Base-by-base conservation (phyloP, 2,329 filamentous ascomycete species). In the Calonectria multiphialidica region DNA sequence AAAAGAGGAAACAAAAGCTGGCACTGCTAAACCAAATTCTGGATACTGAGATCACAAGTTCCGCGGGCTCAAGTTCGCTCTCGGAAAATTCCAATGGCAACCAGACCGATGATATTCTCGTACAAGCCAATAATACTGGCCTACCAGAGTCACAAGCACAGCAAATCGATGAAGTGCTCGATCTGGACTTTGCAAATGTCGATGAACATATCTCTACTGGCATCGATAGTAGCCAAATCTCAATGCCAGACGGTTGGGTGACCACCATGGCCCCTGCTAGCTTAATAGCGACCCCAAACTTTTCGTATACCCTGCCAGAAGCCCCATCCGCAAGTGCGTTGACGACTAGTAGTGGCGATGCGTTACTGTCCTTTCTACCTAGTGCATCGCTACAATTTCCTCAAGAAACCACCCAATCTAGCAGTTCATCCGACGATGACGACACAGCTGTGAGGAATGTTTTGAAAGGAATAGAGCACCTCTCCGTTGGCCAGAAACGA, bases 1-100 rank as follows among this genome's bases (percentile, higher is more conserved):
- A 86, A 74, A 86, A 86, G 74, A 81, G 84, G 49, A 86, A 84
- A 74, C 84, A 86, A 75, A 86, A 84, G 74, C 78, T 86, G 42
- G 84, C 83, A 12, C 76, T 86, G 1, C 75, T 86, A 28, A 80
- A 85, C 61, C 81, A 84, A 44, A 76, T 86, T 23, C 75, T 86
- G 8, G 81, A 82, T 2, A 76, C 77, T 16, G 74, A 74, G n/a
- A 69, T 37, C 23, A 33, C 70, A 9, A 35, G 21, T 8, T 12
- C 42, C 3, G 44, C 42, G 5, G 37, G 47, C 8, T 42, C 71
- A 55, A 13, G 66, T 35, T 61, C 55, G 63, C 33, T 62, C 18
- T 18, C 21, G 6, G 61, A 23, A 33, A 42, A 71, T 28, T 16
- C 67, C 3, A n/a, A 55, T 23, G 15, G 15, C 18, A 18, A 23